Base-by-base conservation (phyloP, 164 flowering plant species). In the Aristolochia californica region DNA sequence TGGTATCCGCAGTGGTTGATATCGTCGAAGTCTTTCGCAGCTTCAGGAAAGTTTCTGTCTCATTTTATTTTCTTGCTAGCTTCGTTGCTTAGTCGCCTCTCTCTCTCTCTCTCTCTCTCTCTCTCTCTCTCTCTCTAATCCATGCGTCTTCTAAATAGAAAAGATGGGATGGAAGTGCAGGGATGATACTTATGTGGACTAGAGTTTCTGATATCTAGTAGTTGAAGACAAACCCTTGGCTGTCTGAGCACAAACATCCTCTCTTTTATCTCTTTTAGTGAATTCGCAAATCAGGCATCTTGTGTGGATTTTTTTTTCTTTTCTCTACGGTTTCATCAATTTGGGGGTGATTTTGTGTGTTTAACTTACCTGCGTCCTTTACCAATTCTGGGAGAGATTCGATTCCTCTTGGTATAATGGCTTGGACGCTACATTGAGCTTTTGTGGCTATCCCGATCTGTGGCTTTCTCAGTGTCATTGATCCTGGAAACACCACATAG, bases 141-240 rank as follows among this genome's bases (percentile, higher is more conserved):
- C n/a, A n/a, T n/a, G n/a, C 10, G 7, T 34, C 40, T 34, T 34
- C 10, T 12, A 34, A 2, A 34, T 9, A 7, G 10, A 1, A 8
- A 34, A 34, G 7, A 3, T 5, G 5, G 40, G 1, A 2, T 34
- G 12, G 50, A 17, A 20, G 50, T 67, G 70, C 70, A 8, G 65
- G 62, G 70, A 67, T 62, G 70, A 67, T 14, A 34, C 62, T 43
- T n/a, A 7, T 66, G 62, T 67, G 70, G 70, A 67, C 70, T 67
- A 67, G 70, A 67, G 70, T 67, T 62, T 67, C 70, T 67, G 70
- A 66, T 59, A 38, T 53, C 38, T 17, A 23, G 63, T 4, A 53
- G 28, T 62, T 62, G 71, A 66, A 48, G 69, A 66, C 70, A 62
- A 67, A 57, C 70, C 70, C 70, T 67, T 67, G 70, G 70, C 70